Base-by-base conservation (phyloP, 331 rosid species). In the Malus hybrid region DNA sequence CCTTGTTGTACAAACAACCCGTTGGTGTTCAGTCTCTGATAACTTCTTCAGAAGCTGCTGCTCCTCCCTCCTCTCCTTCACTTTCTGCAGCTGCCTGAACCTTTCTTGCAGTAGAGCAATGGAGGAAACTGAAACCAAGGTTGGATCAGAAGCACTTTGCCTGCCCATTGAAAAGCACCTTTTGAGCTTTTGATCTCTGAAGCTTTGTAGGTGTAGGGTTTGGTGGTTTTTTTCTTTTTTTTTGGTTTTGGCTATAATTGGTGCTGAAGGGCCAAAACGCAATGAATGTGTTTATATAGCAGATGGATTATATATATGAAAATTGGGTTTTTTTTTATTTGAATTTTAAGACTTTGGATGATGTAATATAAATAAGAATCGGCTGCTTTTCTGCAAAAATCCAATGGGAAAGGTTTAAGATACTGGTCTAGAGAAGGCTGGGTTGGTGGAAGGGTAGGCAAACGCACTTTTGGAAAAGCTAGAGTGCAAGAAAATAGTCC, bases 21-120 rank as follows among this genome's bases (percentile, higher is more conserved):
- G 77, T 28, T 63, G 68, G n/a, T 32, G 26, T 4, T 83, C 81
- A 10, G 64, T 80, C 44, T 84, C 85, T 0, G 89, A 81, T 65
- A 87, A 78, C 46, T 83, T 74, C 72, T 81, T 80, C 28, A 82
- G 80, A 64, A 93, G 86, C 80, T 93, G 83, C 67, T 87, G 90
- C 64, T 89, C 92, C 70, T 91, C 96, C 78, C 98, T 91, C 65
- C 88, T 91, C 75, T 89, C 93, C 76, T 91, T 93, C 79, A 87
- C 95, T 84, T 89, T 93, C 88, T 93, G 93, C 86, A 93, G 86
- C 72, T 87, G 90, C 52, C 93, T 89, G 79, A 93, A 93, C 89
- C 98, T 91, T 75, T 91, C 95, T 80, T 93, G 98, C 77, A 93
- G 87, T 34, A 93, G 92, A 75, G 93, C 97, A 79, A 93, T 93